Base-by-base conservation (phyloP, 257 asterid species). In the Lithospermum erythrorhizon region DNA sequence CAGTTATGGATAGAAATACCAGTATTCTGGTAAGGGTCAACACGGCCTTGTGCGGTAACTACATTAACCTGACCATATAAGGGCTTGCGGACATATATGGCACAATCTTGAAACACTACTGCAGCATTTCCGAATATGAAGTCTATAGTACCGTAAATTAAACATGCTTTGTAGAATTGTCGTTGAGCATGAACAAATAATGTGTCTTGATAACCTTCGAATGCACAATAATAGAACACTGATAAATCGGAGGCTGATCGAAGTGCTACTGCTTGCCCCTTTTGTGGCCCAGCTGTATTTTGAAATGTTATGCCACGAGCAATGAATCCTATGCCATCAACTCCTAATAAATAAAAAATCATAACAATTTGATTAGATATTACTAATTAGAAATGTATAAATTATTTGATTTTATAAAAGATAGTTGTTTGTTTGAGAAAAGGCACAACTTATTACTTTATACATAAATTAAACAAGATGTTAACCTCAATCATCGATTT, bases 271-370 rank as follows among this genome's bases (percentile, higher is more conserved):
- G 65, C 65, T 61, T 61, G 65, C 1, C 65, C 65, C 10, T 61
- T 45, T 48, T 45, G 41, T 21, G 49, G 49, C 18, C 49, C 49
- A 14, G 49, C 49, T 11, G 49, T 41, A 18, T 41, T 41, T 41
- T 41, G 65, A 29, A 61, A 61, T 61, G 65, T 61, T 14, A 61
- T 61, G 32, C 65, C 65, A 21, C 57, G 55, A 5, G 65, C 65
- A 45, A 61, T 61, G 56, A 61, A 61, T 21, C 65, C 65, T n/a
- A 27, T 48, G 55, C 65, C 65, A 61, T 61, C 65, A 16, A 61
- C 32, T 6, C 65, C 65, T 61, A 3, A 11, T 2, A 25, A 27
- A 27, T 27, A 27, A 3, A 27, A 35, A 35, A 35, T 7, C 5
- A 5, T 2, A 2, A 25, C 5, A 25, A 25, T 5, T 2, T 25